Evolutionary conservation across 2,329 filamentous ascomycete species (phyloP), one percentile per base, ranked within the genome.

Genomic region (Anthostomella pinea): DNA sequence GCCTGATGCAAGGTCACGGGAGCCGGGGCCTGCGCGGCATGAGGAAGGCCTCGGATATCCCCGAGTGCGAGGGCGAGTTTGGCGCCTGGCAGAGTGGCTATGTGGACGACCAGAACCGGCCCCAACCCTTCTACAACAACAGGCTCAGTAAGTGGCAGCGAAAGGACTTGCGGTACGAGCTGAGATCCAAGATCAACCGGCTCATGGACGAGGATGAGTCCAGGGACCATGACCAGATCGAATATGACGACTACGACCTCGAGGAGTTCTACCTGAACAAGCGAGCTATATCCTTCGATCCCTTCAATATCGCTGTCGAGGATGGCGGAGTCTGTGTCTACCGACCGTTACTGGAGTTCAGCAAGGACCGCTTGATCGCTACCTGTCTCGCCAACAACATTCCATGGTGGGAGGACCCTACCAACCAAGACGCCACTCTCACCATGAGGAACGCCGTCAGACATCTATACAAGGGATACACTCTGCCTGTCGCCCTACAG

Each of bases 361-460:
- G 73, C 41, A 94, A 97, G 64, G 71, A 78, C 33, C 70, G 82
- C 22, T 70, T 96, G n/a, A 72, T 83, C 27, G 77, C 79, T 2
- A 89, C 87, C 0, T 96, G 91, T 54, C 61, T 81, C 43, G 68
- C 74, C n/a, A 74, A 81, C 46, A 63, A 70, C 0, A 65, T 94
- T 8, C 64, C 67, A 1, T 97, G 87, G 85, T 86, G 88, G 45
- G 87, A 93, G 57, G 93, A 98, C 58, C 66, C 70, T 26, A 96
- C 90, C 2, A 98, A 98, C 55, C 62, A 70, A 11, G 85, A 96
- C 52, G 73, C 70, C 7, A 88, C 82, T 0, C 65, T 94, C 40
- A 95, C 93, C 0, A 64, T 73, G 28, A 78, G 93, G 23, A 98
- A 98, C 54, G 81, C 91, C 0, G 70, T 96, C 23, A 79, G 91